Evolutionary conservation across 805 yeast species (phyloP).

Genomic region (Cyberlindnera bimundalis): DNA sequence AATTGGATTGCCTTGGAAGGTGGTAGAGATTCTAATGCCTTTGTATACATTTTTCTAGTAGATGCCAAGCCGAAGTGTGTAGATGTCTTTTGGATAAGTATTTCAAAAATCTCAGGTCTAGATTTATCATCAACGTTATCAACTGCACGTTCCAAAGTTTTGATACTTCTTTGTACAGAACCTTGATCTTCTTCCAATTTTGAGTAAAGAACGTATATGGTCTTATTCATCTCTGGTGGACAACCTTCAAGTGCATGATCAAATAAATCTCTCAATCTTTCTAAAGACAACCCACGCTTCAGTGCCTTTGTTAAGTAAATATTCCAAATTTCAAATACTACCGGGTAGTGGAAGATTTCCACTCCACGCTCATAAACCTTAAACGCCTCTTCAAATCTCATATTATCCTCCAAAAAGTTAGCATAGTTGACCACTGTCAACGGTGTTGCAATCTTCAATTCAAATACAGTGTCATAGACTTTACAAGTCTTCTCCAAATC

Average conservation of each 20-base stretch:
- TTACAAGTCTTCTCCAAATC: slow-evolving; percentile 37
- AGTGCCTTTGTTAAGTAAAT: slow-evolving; percentile 56
- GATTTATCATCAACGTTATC: slow-evolving; percentile 28
- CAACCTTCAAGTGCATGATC: slow-evolving; percentile 59
- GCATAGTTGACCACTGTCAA: slow-evolving; percentile 64
- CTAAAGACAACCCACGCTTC: slow-evolving; percentile 35
- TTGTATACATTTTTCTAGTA: slow-evolving; percentile 47
- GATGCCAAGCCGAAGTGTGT: slow-evolving; percentile 39
- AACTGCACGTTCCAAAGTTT: slow-evolving; percentile 42
- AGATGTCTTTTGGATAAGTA: slow-evolving; percentile 39
- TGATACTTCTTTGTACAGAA: slow-evolving; percentile 45
- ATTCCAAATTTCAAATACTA: slow-evolving; percentile 68
- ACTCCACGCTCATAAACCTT: slow-evolving; percentile 68
- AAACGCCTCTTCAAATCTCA: slow-evolving; percentile 47
- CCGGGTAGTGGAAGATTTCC: slow-evolving; percentile 55
- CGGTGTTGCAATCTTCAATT: slow-evolving; percentile 66
- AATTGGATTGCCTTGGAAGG: slow-evolving; percentile 40
- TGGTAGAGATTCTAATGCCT: slow-evolving; percentile 48
- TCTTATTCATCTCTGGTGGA: slow-evolving; percentile 44
- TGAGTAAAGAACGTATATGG: slow-evolving; percentile 53
- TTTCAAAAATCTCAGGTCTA: slow-evolving; percentile 41
- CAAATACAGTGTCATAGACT: slow-evolving; percentile 52
- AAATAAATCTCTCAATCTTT: slow-evolving; percentile 67
- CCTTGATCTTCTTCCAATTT: slow-evolving; percentile 60
- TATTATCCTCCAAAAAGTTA: slow-evolving; percentile 47